These are phyloP conservation scores for Dittrichia graveolens DNA, from an alignment of 129 eudicot genomes.

Conservation along the genomic window DNA sequence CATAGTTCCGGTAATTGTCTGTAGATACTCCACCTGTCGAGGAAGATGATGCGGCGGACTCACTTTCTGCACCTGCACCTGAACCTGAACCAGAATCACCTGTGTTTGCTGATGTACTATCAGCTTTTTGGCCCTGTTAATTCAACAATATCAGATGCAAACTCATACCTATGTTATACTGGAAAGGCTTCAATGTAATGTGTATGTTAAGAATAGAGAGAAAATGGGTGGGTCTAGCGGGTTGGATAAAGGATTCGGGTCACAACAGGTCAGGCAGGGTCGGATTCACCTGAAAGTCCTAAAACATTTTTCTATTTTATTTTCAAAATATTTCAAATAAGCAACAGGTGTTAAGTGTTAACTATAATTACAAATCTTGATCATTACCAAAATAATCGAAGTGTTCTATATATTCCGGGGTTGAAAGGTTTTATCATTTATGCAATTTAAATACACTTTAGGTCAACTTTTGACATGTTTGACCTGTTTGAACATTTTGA, in stretches of 20 bases:
- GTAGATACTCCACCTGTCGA: slow-evolving; percentile 51
- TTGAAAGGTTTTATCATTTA: background rate
- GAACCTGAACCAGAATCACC: slow-evolving; percentile 40
- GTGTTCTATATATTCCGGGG: background rate
- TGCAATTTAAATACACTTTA: background rate
- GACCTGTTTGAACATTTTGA: background rate
- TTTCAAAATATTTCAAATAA: background rate
- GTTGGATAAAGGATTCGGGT: background rate
- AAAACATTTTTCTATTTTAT: background rate
- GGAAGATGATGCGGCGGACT: slow-evolving; percentile 45
- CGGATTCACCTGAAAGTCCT: background rate
- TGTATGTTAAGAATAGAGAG: background rate
- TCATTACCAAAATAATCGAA: background rate
- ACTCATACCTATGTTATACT: slow-evolving; percentile 1
- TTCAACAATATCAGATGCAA: slow-evolving; percentile 11
- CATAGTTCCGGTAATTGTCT: slow-evolving; percentile 73
- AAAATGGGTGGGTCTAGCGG: background rate
- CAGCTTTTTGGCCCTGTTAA: slow-evolving; percentile 70
- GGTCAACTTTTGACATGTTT: background rate
- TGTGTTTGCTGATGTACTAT: slow-evolving; percentile 49
- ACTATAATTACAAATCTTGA: background rate
- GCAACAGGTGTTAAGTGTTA: background rate
- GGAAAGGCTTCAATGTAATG: background rate
- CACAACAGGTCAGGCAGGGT: background rate
- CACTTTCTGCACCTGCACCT: slow-evolving; percentile 37